Conservation (phyloP, 371 early-diverging fungal species). For the Saksenaea oblongispora region DNA sequence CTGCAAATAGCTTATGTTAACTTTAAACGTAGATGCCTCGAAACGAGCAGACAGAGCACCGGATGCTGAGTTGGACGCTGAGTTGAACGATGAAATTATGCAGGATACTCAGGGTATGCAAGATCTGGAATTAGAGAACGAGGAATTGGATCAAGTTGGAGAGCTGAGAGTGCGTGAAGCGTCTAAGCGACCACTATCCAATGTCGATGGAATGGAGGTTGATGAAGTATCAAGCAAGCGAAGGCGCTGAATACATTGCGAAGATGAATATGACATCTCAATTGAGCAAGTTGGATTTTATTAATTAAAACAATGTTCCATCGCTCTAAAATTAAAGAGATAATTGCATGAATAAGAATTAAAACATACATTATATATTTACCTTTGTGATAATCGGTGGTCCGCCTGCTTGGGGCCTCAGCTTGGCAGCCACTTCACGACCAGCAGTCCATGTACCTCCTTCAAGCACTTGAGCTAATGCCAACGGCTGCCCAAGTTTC, state of each 20-base stretch:
- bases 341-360: not conserved
- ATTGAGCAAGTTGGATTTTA: not conserved
- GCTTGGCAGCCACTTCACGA: slow-evolving; percentile 80
- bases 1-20: not conserved
- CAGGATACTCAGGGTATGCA: slow-evolving; percentile 4
- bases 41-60: not conserved
- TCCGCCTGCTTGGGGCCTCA: slow-evolving; percentile 75
- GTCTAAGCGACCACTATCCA: not conserved
- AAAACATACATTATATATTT: not conserved
- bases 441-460: slow-evolving; percentile 93
- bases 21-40: not conserved
- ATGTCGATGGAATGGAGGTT: not conserved
- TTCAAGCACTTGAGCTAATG: slow-evolving; percentile 86
- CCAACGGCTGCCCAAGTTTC: slow-evolving; percentile 55
- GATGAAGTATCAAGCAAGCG: not conserved
- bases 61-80: not conserved
- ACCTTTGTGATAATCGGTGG: slow-evolving; percentile 85
- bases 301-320: slow-evolving; percentile 45
- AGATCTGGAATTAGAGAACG: not conserved
- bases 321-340: slow-evolving; percentile 35
- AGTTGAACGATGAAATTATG: not conserved
- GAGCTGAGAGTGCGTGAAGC: not conserved
- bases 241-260: not conserved
- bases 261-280: not conserved
- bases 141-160: not conserved